Evolutionary conservation across 2,329 filamentous ascomycete genomes (phyloP), one percentile per base, ranked within the genome.

Genomic region (Diatrype stigma): DNA sequence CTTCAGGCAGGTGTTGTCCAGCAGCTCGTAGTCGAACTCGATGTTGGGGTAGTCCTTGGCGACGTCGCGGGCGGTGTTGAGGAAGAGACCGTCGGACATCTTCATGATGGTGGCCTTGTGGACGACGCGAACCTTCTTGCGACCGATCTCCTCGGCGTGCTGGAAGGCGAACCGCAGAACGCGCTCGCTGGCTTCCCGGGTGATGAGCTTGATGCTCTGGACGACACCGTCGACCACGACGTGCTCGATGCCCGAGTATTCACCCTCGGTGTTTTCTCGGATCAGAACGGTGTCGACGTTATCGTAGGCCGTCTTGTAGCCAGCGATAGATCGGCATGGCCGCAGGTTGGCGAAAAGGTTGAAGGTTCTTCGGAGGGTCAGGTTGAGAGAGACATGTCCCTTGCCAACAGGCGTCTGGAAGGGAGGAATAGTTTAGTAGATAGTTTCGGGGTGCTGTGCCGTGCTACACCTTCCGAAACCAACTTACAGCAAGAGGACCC

Each of bases 31-130:
- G 70, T 97, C 93, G 71, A 99, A 97, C 77, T 96, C 89, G 67
- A 99, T 90, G 64, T 86, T 80, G 58, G 94, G 94, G 84, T 89
- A 99, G 70, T 97, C 92, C 84, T 96, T 96, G 73, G 90, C 81
- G 61, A 99, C 84, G 56, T 94, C 83, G 62, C 85, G 79, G 63
- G 87, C 94, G 56, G 88, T 90, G 73, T 82, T 89, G 63, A 99
- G 83, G 86, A 99, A 99, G 56, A 99, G 89, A 77, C 94, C 94
- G 73, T 99, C 94, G 70, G 88, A 93, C 90, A 96, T 96, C 86
- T 99, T 99, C 94, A 99, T 99, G 79, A 99, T 99, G 70, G 94
- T 97, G 72, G 94, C 94, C 85, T 99, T 99, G 88, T 99, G 94
- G 58, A 97, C 92, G 54, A 91, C 93, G 68, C 92, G 90, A 67